Base-by-base conservation (phyloP, 1,139 yeast species). In the Hansenula sp. region DNA sequence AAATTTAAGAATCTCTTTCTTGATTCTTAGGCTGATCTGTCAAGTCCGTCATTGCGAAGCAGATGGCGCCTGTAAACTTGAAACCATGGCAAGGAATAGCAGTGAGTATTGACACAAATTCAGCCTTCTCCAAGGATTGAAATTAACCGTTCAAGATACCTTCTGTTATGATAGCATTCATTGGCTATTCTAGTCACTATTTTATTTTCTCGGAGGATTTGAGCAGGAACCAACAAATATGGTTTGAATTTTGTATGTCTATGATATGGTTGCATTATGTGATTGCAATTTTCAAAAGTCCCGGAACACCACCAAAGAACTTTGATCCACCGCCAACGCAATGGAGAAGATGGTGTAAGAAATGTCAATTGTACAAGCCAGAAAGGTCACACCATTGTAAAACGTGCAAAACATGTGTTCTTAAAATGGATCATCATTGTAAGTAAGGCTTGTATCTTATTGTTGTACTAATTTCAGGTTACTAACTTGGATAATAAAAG, bases 371-470 rank as follows among this genome's bases (percentile, higher is more conserved):
- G 18, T 78, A 72, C 58, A 87, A 87, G 58, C 95, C 95, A 0
- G 89, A 81, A 57, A 68, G 96, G 40, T 61, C 88, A 2, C 96
- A 88, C 58, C 96, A 88, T 61, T 87, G 96, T 62, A 79, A 79
- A 54, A 69, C 72, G 1, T 80, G 86, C 54, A 66, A 71, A 11
- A 62, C 58, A 32, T 88, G 96, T 58, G 82, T 87, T 13, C 61
- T 86, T 44, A 77, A 76, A 55, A 88, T 87, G 96, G 96, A 87
- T 62, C 96, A 87, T 61, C 95, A 87, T 62, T 80, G 84, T 47
- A 38, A 69, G 77, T 53, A 3, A 17, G 2, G 6, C 17, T 10
- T 2, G 36, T 27, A 13, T 36, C 24, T 12, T 9, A n/a, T n/a
- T n/a, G n/a, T n/a, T 9, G 8, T 19, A 13, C 6, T 4, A 4